Evolutionary conservation across 495 filamentous ascomycete species (phyloP).

Genomic region (Tirmania nivea): DNA sequence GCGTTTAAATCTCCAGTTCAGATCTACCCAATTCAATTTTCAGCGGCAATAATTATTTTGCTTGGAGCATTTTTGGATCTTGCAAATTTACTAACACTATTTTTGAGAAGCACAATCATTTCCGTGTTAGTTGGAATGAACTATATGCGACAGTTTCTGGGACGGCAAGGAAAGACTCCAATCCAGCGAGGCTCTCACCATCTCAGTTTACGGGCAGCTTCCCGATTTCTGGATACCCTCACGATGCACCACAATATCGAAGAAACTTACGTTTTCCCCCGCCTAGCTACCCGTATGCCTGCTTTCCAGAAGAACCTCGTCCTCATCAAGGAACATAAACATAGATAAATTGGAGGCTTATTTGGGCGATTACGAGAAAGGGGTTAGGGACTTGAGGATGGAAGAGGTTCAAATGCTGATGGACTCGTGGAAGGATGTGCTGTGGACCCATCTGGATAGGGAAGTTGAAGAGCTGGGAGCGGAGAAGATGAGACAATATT

Average conservation of each 20-base stretch:
- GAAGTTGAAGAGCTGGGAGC: conserved; percentile 49
- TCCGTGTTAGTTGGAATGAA: conserved; percentile 25
- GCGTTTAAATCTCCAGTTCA: too few species aligned
- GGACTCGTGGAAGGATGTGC: conserved; percentile 35
- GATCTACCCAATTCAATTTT: too few species aligned
- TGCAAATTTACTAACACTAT: neutral
- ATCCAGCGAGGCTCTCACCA: neutral
- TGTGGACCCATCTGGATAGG: conserved; percentile 53
- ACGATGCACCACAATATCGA: conserved; percentile 66
- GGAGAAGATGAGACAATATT: conserved; percentile 76
- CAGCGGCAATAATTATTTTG: too few species aligned
- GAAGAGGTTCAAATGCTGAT: conserved; percentile 28
- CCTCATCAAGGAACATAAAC: conserved; percentile 57
- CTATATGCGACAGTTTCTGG: neutral
- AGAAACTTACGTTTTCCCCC: conserved; percentile 61
- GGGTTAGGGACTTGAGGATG: conserved; percentile 42
- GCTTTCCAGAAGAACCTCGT: conserved; percentile 45
- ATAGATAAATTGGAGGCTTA: conserved; percentile 49
- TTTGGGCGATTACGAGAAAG: conserved; percentile 43
- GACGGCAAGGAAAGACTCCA: neutral
- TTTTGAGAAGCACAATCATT: conserved; percentile 42
- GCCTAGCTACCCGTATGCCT: conserved; percentile 60
- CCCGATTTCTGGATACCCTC: conserved; percentile 42
- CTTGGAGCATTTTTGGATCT: too few species aligned
- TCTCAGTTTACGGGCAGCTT: neutral